A percentile compares a stretch with the other conserved stretches of the same genome.
phyloP scores from a whole-genome alignment of 257 asterid species.

The Petrea volubilis region DNA sequence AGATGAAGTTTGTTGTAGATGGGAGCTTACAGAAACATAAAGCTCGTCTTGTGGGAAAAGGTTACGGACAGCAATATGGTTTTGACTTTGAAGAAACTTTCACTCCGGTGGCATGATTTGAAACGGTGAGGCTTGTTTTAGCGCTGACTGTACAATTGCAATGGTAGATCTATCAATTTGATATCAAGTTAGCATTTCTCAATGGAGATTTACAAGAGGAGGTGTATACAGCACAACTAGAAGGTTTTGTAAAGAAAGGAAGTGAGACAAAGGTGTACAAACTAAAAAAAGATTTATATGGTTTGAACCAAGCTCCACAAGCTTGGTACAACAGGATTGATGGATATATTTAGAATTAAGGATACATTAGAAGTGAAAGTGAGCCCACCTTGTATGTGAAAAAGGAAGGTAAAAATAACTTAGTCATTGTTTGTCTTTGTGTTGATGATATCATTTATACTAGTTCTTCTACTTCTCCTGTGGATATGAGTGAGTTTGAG shows the following conservation, averaged over 20 bases:
- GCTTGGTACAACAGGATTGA: no score
- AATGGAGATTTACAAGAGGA: background rate
- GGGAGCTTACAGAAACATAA: background rate
- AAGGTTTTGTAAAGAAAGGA: background rate
- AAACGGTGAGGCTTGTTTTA: background rate
- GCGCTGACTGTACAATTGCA: background rate
- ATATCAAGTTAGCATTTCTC: background rate
- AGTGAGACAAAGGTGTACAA: background rate
- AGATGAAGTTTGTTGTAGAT: background rate
- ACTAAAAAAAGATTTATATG: background rate
- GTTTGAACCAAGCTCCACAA: background rate
- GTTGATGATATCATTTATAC: background rate
- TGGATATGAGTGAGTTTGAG: background rate
- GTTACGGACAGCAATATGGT: background rate
- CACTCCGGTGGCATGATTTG: background rate
- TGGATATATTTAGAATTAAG: background rate
- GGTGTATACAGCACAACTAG: background rate
- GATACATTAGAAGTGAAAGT: background rate
- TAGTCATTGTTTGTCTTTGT: background rate
- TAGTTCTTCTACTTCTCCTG: background rate
- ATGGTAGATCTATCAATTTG: slow-evolving; percentile 17
- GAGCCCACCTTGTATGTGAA: background rate
- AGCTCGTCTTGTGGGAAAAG: background rate
- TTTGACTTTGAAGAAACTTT: slow-evolving; percentile 15
- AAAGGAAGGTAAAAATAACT: background rate